Percentiles rank a stretch among this genome's conserved stretches.
Evolutionary conservation across 805 yeast genomes (phyloP).

Genomic region (Zygosaccharomyces bisporus): DNA sequence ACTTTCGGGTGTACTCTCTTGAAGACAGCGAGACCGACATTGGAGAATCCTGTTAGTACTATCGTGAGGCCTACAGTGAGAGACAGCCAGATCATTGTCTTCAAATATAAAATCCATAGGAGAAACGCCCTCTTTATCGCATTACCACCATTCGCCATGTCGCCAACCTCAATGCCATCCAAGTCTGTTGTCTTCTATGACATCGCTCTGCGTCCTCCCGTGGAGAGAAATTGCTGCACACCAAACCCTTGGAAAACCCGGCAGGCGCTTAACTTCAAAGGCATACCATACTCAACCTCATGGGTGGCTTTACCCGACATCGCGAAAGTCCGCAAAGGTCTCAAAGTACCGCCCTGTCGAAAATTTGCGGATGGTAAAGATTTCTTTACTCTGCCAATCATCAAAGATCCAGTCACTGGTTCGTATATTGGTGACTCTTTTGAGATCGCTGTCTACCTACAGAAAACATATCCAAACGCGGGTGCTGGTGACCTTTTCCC

Average conservation of each 20-base stretch:
- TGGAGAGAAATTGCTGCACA: conserved; percentile 3
- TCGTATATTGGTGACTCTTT: conserved; percentile 3
- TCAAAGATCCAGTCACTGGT: conserved; percentile 1
- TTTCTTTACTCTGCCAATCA: conserved; percentile 1
- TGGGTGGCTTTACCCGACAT: conserved; percentile 1
- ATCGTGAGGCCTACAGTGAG: too few species aligned
- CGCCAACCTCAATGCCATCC: conserved; percentile 1
- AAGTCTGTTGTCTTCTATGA: conserved; percentile 1
- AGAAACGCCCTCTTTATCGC: background rate
- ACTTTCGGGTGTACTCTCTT: too few species aligned
- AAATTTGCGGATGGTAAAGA: background rate
- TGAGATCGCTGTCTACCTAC: conserved; percentile 2
- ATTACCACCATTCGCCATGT: background rate
- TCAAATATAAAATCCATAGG: background rate
- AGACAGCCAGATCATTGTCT: background rate
- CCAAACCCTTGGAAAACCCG: conserved; percentile 3
- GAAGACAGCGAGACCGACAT: too few species aligned
- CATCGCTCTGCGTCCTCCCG: conserved; percentile 2
- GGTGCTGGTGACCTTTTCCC: background rate
- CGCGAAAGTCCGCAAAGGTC: background rate
- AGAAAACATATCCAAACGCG: conserved; percentile 1
- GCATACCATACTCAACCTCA: conserved; percentile 3
- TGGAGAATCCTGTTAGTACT: too few species aligned
- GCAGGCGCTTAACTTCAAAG: conserved; percentile 2
- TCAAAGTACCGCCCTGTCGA: background rate